Conservation (phyloP, 1,284 basidiomycete species). For the Microbotryum scabiosae region DNA sequence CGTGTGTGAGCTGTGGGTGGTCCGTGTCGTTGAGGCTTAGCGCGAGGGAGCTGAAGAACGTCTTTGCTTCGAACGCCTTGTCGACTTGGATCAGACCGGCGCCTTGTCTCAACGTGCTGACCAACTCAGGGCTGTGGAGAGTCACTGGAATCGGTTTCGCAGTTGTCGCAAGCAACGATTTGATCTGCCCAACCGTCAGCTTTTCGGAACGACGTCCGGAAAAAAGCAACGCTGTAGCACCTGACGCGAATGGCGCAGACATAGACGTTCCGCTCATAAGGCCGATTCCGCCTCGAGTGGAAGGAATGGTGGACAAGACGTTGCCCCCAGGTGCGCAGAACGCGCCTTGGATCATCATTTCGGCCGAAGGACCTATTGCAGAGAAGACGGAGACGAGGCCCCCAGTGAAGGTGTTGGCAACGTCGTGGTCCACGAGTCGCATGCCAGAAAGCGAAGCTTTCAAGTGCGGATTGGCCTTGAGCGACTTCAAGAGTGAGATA, state of each 20-base stretch:
- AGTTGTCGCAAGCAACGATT: constrained; percentile 53
- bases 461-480: too few relatives aligned
- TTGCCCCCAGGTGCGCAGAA: constrained; percentile 53
- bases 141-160: constrained; percentile 48
- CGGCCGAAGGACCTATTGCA: constrained; percentile 49
- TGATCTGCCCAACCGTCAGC: constrained; percentile 44
- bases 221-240: constrained; percentile 57
- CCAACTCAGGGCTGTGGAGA: constrained; percentile 42
- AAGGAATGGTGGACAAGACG: constrained; percentile 55
- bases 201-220: constrained; percentile 47
- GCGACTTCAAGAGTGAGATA: too few relatives aligned
- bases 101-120: background rate
- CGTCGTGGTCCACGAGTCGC: constrained; percentile 9
- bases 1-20: constrained; percentile 47
- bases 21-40: constrained; percentile 63
- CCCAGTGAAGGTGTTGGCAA: constrained; percentile 45
- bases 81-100: constrained; percentile 59
- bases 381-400: constrained; percentile 47
- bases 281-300: constrained; percentile 45
- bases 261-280: constrained; percentile 44
- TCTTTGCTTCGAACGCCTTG: constrained; percentile 52
- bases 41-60: constrained; percentile 52
- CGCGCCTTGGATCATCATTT: constrained; percentile 53
- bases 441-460: too few relatives aligned
- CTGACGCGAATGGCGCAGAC: constrained; percentile 49